Base-by-base conservation (phyloP, 371 early-diverging fungal genomes). In the Conidiobolus incongruus region DNA sequence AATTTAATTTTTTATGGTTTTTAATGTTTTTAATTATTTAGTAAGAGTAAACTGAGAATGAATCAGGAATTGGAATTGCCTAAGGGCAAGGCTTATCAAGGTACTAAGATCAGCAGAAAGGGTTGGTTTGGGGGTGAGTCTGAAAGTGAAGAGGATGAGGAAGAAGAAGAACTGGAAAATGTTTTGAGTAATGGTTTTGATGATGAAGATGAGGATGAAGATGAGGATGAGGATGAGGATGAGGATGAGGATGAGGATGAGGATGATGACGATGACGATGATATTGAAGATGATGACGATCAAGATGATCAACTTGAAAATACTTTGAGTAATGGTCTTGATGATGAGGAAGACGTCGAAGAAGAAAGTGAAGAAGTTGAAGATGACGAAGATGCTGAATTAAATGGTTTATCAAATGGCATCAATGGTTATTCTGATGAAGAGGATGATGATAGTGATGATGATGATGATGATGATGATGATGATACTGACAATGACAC, bases 401-500 rank as follows among this genome's bases (percentile, higher is more conserved):
- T 50, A 13, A 36, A 28, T 26, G 46, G 46, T 1, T 40, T 1
- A 51, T 49, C 15, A 55, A 62, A 0, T 33, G 49, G n/a, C 47
- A 45, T 8, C 37, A 55, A 59, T 46, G 39, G 40, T 17, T 53
- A 56, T 13, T 48, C 48, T 7, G 49, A 44, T 0, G 54, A 48
- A 2, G 46, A 48, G 5, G 54, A 58, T 37, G 52, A 41, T 8
- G 56, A 56, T 2, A 48, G 29, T 16, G 28, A 33, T 11, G 44
- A 33, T 8, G 55, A 54, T n/a, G 56, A 63, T 7, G 52, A 53
- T 8, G 60, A 61, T 24, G 49, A 44, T 12, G 55, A 54, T n/a
- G 56, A 63, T 7, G 52, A 53, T 8, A 59, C 60, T 24, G 49
- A 44, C 10, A 40, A 56, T 40, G 52, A 59, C 16, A 47, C 85